Percentiles rank a stretch among this genome's conserved stretches.
Evolutionary conservation across 495 filamentous ascomycete genomes (phyloP).

Genomic region (Neurospora sp.): DNA sequence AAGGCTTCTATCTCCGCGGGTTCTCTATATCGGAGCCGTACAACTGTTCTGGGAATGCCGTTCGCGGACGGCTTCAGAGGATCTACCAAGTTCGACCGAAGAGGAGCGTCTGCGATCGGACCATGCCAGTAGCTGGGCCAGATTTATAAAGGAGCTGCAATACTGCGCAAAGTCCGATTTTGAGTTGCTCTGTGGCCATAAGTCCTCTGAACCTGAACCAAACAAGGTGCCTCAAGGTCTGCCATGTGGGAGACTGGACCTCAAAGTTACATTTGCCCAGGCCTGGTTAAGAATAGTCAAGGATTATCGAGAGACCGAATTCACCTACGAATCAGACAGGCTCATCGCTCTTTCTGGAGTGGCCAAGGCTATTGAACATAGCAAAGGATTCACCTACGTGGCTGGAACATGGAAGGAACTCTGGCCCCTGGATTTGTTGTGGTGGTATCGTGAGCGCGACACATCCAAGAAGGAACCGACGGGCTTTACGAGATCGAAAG

Average conservation of each 20-base stretch:
- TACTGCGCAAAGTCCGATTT: neutral
- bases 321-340: constrained; percentile 12
- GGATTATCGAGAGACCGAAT: neutral
- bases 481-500: accelerated
- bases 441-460: neutral
- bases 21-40: neutral
- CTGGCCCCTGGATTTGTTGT: neutral
- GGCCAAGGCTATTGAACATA: constrained; percentile 4
- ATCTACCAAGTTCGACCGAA: neutral
- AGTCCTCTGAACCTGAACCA: accelerated
- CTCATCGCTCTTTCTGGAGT: constrained; percentile 14
- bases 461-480: neutral
- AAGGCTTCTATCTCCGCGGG: neutral
- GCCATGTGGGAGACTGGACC: neutral
- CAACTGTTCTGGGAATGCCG: neutral
- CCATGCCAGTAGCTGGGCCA: neutral
- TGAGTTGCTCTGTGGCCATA: neutral
- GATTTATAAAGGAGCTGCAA: accelerated
- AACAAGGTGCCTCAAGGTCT: neutral
- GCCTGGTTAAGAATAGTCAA: neutral
- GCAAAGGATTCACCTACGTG: constrained; percentile 7
- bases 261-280: neutral
- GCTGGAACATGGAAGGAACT: constrained; percentile 11
- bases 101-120: neutral
- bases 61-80: neutral